A percentile compares a stretch with the other conserved stretches of the same genome.
Evolutionary conservation across 1,284 basidiomycete species (phyloP).

Genomic region (Fomitiporia mediterranea): DNA sequence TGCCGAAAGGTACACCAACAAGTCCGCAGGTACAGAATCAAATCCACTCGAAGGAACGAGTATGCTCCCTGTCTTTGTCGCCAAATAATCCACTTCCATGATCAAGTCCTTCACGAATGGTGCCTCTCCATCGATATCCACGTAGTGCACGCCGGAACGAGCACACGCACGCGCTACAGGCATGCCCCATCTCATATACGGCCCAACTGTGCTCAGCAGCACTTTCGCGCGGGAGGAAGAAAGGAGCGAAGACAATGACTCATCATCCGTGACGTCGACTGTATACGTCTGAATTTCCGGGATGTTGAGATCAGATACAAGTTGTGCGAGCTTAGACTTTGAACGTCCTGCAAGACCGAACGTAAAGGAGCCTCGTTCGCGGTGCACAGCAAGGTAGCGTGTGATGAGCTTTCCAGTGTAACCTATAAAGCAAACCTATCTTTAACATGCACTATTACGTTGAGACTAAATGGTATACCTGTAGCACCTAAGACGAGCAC

Average conservation of each 20-base stretch:
- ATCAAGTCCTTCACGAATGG: constrained; percentile 52
- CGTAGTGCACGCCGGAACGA: constrained; percentile 53
- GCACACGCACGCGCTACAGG: constrained; percentile 58
- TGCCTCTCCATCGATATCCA: constrained; percentile 59
- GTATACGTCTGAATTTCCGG: constrained; percentile 39
- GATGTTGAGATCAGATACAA: constrained; percentile 35
- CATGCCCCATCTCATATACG: constrained; percentile 59
- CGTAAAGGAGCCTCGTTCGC: constrained; percentile 53
- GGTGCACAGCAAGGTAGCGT: constrained; percentile 56
- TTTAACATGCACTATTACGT: constrained; percentile 21
- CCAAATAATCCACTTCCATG: constrained; percentile 54
- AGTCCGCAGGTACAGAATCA: constrained; percentile 70
- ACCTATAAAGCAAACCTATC: background rate
- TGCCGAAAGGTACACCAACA: constrained; percentile 53
- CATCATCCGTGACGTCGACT: constrained; percentile 47
- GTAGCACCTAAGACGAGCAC: constrained; percentile 64
- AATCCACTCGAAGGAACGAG: constrained; percentile 70
- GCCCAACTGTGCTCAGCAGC: constrained; percentile 65
- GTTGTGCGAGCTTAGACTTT: constrained; percentile 44
- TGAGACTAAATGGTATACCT: constrained; percentile 27
- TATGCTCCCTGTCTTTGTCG: constrained; percentile 58
- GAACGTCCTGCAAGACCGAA: constrained; percentile 61
- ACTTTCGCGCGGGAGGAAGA: constrained; percentile 43
- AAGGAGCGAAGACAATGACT: constrained; percentile 50
- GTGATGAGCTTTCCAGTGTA: constrained; percentile 63